Evolutionary conservation across 2,329 filamentous ascomycete species (phyloP), one percentile per base, ranked within the genome.

Genomic region (Pseudocercospora macadamiae): DNA sequence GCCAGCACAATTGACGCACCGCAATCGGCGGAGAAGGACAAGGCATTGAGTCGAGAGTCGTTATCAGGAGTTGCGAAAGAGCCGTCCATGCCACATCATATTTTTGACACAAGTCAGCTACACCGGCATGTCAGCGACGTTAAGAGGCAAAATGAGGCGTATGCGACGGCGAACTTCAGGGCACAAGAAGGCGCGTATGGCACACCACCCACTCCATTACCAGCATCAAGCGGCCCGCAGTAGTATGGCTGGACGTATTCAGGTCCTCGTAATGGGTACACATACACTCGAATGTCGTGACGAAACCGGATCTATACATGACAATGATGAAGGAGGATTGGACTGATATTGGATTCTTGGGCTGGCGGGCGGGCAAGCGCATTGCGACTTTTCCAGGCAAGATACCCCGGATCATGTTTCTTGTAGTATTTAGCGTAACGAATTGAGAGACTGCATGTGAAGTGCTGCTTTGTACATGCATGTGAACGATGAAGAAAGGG

Each of bases 1-100:
- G 76, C 74, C 1, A 73, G 69, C 59, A 73, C 71, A 2, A 71
- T 73, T 42, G 70, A 72, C 39, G 70, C 70, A 18, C 65, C 65
- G 9, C 64, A 63, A n/a, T 66, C 65, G 9, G 62, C 62, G 10
- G 66, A 68, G 45, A 66, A 64, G 53, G 55, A 62, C 14, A 30
- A 48, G 57, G 52, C 58, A 61, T 37, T 21, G 37, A 18, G 56
- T 32, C 47, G 56, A 45, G 57, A 59, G 18, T 54, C 55, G 8
- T 55, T 63, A 4, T 54, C 56, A 28, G 60, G 61, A 1, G 53
- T 64, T 4, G 52, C 55, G n/a, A 64, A 60, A 56, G 67, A 68
- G 26, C 19, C 54, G 12, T 64, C 63, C 1, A 63, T 61, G 16
- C 61, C 67, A 37, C 65, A 66, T 42, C 68, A 69, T 51, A 51